phyloP scores from a whole-genome alignment of 257 asterid species.

The Cruciata laevipes region DNA sequence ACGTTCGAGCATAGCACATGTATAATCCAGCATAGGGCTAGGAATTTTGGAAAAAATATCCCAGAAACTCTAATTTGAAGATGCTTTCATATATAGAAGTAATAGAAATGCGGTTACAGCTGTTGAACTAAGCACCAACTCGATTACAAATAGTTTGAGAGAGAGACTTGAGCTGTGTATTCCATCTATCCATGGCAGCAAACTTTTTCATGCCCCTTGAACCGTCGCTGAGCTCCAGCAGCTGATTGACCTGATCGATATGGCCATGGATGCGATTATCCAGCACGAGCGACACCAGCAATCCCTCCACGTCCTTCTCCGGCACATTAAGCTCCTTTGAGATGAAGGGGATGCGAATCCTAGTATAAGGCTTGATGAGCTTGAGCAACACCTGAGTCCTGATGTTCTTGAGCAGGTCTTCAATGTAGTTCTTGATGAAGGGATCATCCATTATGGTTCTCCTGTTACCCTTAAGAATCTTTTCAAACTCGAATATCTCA shows the following conservation, averaged over 20 bases:
- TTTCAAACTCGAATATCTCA: slow-evolving; percentile 92
- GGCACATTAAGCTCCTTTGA: slow-evolving; percentile 99
- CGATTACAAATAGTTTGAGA: slow-evolving; percentile 72
- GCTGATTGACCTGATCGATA: slow-evolving; percentile 92
- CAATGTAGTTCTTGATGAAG: slow-evolving; percentile 89
- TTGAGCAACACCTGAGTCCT: slow-evolving; percentile 95
- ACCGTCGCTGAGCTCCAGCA: slow-evolving; percentile 89
- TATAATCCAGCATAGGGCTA: too few species aligned
- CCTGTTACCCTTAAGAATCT: slow-evolving; percentile 94
- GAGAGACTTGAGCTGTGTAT: slow-evolving; percentile 76
- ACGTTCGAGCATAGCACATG: too few species aligned
- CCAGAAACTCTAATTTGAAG: too few species aligned
- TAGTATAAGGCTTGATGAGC: slow-evolving; percentile 95
- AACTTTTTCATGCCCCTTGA: slow-evolving; percentile 93
- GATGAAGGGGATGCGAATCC: slow-evolving; percentile 89
- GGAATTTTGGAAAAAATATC: too few species aligned
- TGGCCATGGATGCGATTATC: slow-evolving; percentile 86
- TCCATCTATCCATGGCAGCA: slow-evolving; percentile 89
- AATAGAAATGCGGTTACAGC: too few species aligned
- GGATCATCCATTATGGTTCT: slow-evolving; percentile 98
- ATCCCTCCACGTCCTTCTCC: slow-evolving; percentile 84
- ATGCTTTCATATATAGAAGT: too few species aligned
- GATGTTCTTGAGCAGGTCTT: slow-evolving; percentile 92
- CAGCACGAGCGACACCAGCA: slow-evolving; percentile 84
- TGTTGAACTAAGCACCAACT: slow-evolving; percentile 28